Evolutionary conservation across 345 rosid species (phyloP), one percentile per base, ranked within the genome.

Genomic region (Eucalyptus shirleyi): DNA sequence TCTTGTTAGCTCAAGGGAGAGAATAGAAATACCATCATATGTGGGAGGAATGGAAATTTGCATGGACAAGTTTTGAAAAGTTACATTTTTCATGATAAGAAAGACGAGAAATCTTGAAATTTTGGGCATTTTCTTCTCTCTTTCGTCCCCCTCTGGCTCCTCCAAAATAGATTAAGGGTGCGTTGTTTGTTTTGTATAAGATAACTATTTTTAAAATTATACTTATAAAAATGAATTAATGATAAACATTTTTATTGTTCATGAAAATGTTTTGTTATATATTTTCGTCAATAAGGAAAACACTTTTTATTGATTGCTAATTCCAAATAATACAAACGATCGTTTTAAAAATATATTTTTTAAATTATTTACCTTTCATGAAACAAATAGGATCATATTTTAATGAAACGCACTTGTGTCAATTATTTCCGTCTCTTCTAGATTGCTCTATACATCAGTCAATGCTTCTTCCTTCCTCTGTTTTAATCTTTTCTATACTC

Each of bases 361-460:
- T 1, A 6, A 72, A 72, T 34, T 6, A 34, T 72, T 19, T 0
- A 18, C 6, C 1, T 72, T 34, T 9, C 8, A 0, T 19, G 12
- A 10, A 72, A 72, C 12, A 37, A 5, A 19, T 6, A 23, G 15
- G 3, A 6, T 2, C 26, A 10, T 5, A 34, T 34, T 72, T 72
- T 19, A 4, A 21, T 72, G 26, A 0, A 72, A 37, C 1, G 2
- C 1, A 1, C 26, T 3, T 23, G 3, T 2, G 6, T 0, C 44
- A 72, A 72, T 34, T 34, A 72, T 72, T 72, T 72, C 14, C 4
- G 0, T 34, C 82, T 19, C 26, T 72, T 37, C 7, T 34, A 10
- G 82, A 72, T 72, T 19, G 26, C 14, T 72, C 3, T 3, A 40
- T 10, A 10, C 8, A 9, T 19, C 21, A 13, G 45, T 9, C 26